phyloP scores from a whole-genome alignment of 2,329 filamentous ascomycete species.

The Torrubiellomyces zombiae region DNA sequence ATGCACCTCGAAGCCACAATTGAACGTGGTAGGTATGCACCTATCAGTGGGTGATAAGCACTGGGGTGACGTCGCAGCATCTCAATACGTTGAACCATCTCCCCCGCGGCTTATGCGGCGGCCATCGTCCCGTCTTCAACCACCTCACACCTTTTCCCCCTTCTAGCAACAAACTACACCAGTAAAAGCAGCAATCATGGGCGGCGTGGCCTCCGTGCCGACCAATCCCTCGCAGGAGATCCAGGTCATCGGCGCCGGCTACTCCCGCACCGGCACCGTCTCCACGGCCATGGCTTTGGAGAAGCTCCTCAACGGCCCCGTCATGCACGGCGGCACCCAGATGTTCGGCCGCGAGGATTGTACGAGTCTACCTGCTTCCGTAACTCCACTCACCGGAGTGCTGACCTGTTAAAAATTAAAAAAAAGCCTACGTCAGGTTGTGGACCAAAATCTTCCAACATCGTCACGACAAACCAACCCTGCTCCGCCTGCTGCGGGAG shows the following conservation, averaged over 20 bases:
- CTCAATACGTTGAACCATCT: too few species aligned
- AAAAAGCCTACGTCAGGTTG: conserved; percentile 5
- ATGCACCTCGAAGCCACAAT: too few species aligned
- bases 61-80: too few species aligned
- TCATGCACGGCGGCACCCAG: conserved; percentile 30
- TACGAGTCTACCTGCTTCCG: conserved; percentile 4
- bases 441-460: conserved; percentile 4
- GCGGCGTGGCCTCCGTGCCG: conserved; percentile 14
- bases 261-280: conserved; percentile 18
- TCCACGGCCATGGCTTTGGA: conserved; percentile 30
- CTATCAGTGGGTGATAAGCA: too few species aligned
- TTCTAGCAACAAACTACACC: too few species aligned
- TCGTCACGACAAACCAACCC: conserved; percentile 8
- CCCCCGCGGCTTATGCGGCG: too few species aligned
- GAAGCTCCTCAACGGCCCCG: conserved; percentile 28
- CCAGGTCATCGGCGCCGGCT: conserved; percentile 25
- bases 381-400: too few species aligned
- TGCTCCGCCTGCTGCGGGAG: conserved; percentile 17
- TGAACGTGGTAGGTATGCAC: too few species aligned
- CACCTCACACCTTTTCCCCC: too few species aligned
- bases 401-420: too few species aligned
- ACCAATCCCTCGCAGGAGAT: conserved; percentile 14
- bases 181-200: too few species aligned
- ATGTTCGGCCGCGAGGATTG: conserved; percentile 18
- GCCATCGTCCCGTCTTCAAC: too few species aligned